These are phyloP conservation scores for Pinus taeda DNA, from an alignment of 75 land plant genomes.

Conservation along the genomic window DNA sequence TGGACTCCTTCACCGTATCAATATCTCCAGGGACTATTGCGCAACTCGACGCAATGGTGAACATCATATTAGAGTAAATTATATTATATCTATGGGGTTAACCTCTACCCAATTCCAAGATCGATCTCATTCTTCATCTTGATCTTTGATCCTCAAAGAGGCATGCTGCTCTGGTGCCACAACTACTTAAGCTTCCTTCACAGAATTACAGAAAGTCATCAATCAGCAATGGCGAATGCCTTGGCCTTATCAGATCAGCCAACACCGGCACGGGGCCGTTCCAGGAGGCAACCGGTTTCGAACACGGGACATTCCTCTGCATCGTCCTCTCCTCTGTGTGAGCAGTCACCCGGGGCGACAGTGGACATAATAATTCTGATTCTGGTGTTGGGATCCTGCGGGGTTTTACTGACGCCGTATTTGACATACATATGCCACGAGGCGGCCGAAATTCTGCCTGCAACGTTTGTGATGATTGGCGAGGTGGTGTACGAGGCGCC, in stretches of 20 bases:
- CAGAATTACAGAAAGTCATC: background rate
- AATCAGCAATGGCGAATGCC: background rate
- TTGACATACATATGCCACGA: constrained; percentile 55
- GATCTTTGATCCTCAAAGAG: no score
- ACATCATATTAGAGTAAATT: no score
- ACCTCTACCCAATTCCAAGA: no score
- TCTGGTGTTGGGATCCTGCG: constrained; percentile 67
- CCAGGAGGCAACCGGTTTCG: constrained; percentile 10
- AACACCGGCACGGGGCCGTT: background rate
- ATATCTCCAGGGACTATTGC: no score
- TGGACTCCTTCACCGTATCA: no score
- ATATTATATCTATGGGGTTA: no score
- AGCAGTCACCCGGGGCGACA: constrained; percentile 65
- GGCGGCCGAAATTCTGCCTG: constrained; percentile 33
- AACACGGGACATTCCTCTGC: constrained; percentile 22
- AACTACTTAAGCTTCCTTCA: no score
- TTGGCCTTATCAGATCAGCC: background rate
- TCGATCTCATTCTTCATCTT: no score
- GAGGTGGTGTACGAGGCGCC: constrained; percentile 42
- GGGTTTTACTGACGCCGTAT: constrained; percentile 68
- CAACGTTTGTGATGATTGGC: constrained; percentile 22
- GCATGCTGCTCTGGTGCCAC: no score
- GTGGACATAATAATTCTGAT: constrained; percentile 76
- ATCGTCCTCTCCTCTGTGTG: constrained; percentile 17
- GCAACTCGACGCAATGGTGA: no score